Percentiles rank a stretch among this genome's conserved stretches.
These are phyloP conservation scores for Eutypa lata DNA, from an alignment of 2,329 filamentous ascomycete genomes.

Conservation along the genomic window DNA sequence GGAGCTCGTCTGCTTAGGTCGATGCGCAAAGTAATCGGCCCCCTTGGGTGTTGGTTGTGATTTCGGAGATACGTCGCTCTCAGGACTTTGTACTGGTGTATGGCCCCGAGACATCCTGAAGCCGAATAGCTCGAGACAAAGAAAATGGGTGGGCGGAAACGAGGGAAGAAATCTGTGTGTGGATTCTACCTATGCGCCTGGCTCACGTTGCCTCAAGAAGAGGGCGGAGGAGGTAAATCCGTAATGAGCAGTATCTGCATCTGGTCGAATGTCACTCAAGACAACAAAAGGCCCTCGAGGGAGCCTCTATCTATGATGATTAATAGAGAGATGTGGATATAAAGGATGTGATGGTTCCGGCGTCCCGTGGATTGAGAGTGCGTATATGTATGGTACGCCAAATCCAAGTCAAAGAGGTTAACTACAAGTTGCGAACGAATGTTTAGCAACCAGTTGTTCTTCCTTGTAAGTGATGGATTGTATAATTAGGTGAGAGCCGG, in stretches of 20 bases:
- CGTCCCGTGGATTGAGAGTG: no score
- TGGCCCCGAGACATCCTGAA: slow-evolving; percentile 23
- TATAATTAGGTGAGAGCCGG: no score
- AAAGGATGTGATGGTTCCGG: not conserved
- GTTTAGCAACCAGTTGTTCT: not conserved
- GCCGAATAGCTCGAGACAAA: slow-evolving; percentile 9
- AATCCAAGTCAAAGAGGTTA: not conserved
- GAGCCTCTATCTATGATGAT: not conserved
- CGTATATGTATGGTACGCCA: not conserved
- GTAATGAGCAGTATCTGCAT: slow-evolving; percentile 29
- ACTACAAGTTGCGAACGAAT: not conserved
- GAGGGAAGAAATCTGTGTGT: slow-evolving; percentile 4
- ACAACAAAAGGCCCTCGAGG: slow-evolving; percentile 8
- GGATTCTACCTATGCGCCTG: slow-evolving; percentile 29
- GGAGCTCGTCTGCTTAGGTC: slow-evolving; percentile 12
- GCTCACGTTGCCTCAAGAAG: slow-evolving; percentile 38
- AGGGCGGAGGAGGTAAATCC: slow-evolving; percentile 40
- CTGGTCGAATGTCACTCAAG: slow-evolving; percentile 16
- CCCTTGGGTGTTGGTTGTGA: slow-evolving; percentile 22
- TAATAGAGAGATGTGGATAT: not conserved
- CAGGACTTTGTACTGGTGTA: slow-evolving; percentile 20
- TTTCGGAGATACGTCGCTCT: slow-evolving; percentile 23
- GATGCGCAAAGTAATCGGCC: slow-evolving; percentile 24
- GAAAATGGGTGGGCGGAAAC: slow-evolving; percentile 5
- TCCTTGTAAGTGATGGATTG: no score